Evolutionary conservation across 768 basidiomycete species (phyloP).

Genomic region (Suillus occidentalis): DNA sequence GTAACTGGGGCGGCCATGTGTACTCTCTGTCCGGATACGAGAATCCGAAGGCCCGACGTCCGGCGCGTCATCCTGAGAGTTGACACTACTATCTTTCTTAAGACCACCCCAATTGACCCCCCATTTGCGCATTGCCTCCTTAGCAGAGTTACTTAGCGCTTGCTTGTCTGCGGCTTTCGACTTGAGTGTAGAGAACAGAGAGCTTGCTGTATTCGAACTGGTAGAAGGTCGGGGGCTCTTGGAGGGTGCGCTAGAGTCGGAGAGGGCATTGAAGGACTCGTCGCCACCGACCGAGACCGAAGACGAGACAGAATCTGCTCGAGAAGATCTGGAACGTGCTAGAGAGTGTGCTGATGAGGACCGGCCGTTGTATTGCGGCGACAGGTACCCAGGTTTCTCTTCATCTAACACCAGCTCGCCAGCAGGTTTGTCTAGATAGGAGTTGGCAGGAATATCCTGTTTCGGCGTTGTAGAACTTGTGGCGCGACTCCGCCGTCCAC

Average conservation of each 20-base stretch:
- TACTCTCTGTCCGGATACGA: slow-evolving; percentile 34
- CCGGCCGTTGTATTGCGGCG: slow-evolving; percentile 29
- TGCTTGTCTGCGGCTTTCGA: slow-evolving; percentile 82
- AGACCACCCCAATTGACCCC: slow-evolving; percentile 75
- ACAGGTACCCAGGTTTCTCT: slow-evolving; percentile 18
- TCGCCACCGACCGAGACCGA: slow-evolving; percentile 29
- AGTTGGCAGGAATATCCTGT: slow-evolving; percentile 25
- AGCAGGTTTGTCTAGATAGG: slow-evolving; percentile 5
- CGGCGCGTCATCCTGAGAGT: slow-evolving; percentile 39
- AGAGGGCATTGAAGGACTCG: slow-evolving; percentile 29
- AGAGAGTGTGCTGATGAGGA: slow-evolving; percentile 49
- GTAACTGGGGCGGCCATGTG: slow-evolving; percentile 57
- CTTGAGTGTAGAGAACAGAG: slow-evolving; percentile 79
- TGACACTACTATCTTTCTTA: slow-evolving; percentile 50
- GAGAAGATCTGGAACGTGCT: slow-evolving; percentile 29
- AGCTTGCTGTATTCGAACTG: slow-evolving; percentile 31
- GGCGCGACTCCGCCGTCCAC: slow-evolving; percentile 26
- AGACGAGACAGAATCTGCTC: slow-evolving; percentile 37
- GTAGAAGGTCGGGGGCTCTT: slow-evolving; percentile 47
- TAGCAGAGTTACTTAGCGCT: slow-evolving; percentile 79
- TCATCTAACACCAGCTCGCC: slow-evolving; percentile 21
- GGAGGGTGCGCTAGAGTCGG: slow-evolving; percentile 30
- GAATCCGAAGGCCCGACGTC: slow-evolving; percentile 42
- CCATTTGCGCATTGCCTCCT: slow-evolving; percentile 92
- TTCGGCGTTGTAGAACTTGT: slow-evolving; percentile 23